Percentiles rank a stretch among this genome's conserved stretches.
These are phyloP conservation scores for Fusarium equiseti DNA, from an alignment of 2,329 filamentous ascomycete genomes.

Conservation along the genomic window DNA sequence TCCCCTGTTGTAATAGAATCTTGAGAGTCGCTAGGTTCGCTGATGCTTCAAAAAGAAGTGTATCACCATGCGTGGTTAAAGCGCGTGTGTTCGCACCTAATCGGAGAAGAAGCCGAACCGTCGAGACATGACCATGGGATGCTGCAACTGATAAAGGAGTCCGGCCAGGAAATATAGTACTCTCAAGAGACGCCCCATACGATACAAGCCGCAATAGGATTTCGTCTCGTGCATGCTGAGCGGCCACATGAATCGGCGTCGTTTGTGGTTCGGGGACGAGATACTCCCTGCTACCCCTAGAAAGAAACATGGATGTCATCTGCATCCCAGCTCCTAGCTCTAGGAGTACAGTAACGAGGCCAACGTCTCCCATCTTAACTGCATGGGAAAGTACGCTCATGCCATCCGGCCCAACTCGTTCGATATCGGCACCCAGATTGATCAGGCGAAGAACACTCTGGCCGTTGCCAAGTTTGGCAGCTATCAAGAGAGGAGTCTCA, in stretches of 20 bases:
- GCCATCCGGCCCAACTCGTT: constrained; percentile 45
- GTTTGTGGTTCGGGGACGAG: constrained; percentile 45
- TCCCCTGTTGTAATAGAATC: constrained; percentile 43
- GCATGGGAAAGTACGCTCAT: constrained; percentile 49
- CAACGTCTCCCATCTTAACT: constrained; percentile 43
- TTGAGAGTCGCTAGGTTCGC: constrained; percentile 46
- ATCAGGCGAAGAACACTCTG: constrained; percentile 43
- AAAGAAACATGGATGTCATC: constrained; percentile 10
- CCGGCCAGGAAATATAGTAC: constrained; percentile 47
- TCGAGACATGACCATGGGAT: constrained; percentile 46
- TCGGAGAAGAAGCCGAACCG: constrained; percentile 44
- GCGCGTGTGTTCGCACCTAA: constrained; percentile 43
- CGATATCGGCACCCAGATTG: constrained; percentile 44
- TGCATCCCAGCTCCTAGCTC: constrained; percentile 42
- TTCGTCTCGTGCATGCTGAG: constrained; percentile 46
- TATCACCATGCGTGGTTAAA: constrained; percentile 46
- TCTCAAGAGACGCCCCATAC: constrained; percentile 43
- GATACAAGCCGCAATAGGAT: constrained; percentile 45
- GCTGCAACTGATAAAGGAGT: constrained; percentile 45
- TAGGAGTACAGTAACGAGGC: constrained; percentile 42
- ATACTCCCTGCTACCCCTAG: constrained; percentile 35
- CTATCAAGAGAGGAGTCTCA: constrained; percentile 47
- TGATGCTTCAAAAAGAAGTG: constrained; percentile 46
- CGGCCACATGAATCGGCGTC: constrained; percentile 45
- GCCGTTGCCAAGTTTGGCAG: constrained; percentile 46